Evolutionary conservation across 2,329 filamentous ascomycete genomes (phyloP), one percentile per base, ranked within the genome.

Genomic region (Cladophialophora exuberans): DNA sequence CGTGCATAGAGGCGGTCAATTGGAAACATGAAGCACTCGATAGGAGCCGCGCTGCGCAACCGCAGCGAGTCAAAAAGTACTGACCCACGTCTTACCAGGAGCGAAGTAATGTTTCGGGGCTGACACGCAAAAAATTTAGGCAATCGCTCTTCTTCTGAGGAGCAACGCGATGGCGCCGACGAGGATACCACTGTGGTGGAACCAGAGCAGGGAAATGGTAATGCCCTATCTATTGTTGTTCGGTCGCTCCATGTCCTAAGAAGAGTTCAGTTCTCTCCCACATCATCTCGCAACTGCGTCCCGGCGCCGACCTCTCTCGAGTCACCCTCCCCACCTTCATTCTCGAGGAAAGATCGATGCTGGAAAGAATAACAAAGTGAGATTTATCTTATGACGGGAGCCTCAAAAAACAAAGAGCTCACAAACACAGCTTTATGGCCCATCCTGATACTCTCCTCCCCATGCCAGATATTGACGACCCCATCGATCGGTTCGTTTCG

Each of bases 251-350:
- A 17, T 15, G 17, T 30, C 48, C 62, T 43, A 60, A 44, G 13
- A 33, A 17, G 13, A 18, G 38, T n/a, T 39, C 69, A 96, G 94
- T 99, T 68, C 87, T 99, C 64, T 89, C 86, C 56, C 93, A 97
- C 75, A 96, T 99, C 74, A 97, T 99, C 69, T 96, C 92, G 48
- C 94, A 99, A 76, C 81, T 99, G 60, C 88, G 94, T 60, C 94
- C 94, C 10, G 94, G 94, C 62, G 94, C 94, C 66, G 94, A 99
- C 72, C 79, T 99, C 65, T 96, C 91, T 74, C 85, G 93, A 65
- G 92, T 99, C 60, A 93, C 94, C 30, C 80, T 99, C 53, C 94
- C 94, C 35, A 99, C 94, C 43, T 99, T 99, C 72, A 99, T 99
- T 67, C 84, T 99, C 65, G 94, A 99, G 73, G 94, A 94, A 20